A percentile compares a stretch with the other conserved stretches of the same genome.
Evolutionary conservation across 768 basidiomycete species (phyloP).

Genomic region (Austroboletus eburneus): DNA sequence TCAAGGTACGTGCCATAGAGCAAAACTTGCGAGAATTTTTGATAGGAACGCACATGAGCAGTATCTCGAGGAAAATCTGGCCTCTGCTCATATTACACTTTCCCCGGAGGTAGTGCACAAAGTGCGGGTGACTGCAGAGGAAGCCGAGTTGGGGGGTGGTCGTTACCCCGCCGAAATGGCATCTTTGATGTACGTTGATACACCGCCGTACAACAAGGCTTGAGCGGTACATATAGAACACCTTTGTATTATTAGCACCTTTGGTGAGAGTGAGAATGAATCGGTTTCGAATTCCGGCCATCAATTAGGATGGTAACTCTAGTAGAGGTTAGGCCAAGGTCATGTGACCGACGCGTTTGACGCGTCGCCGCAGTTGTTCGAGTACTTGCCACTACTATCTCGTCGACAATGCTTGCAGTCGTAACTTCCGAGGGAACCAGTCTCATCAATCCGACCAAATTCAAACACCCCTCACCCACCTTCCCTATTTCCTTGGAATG

Average conservation of each 20-base stretch:
- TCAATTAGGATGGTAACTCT: no score
- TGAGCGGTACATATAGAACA: no score
- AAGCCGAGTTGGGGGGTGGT: slow-evolving; percentile 25
- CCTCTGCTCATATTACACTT: slow-evolving; percentile 33
- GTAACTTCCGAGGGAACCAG: slow-evolving; percentile 46
- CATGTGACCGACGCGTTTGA: slow-evolving; percentile 26
- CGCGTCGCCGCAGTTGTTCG: slow-evolving; percentile 21
- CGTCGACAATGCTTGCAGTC: slow-evolving; percentile 49
- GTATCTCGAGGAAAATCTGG: slow-evolving; percentile 46
- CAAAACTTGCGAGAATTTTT: background rate
- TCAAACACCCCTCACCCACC: slow-evolving; percentile 42
- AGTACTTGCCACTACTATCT: background rate
- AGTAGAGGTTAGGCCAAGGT: no score
- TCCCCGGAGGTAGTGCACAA: slow-evolving; percentile 35
- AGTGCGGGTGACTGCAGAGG: slow-evolving; percentile 34
- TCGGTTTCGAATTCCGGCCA: no score
- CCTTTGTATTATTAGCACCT: no score
- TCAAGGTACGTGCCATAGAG: slow-evolving; percentile 28
- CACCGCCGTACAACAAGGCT: slow-evolving; percentile 8
- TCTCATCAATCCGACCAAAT: slow-evolving; percentile 41
- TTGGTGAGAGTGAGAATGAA: no score
- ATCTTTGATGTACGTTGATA: slow-evolving; percentile 18
- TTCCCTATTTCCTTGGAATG: slow-evolving; percentile 36
- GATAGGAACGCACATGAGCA: slow-evolving; percentile 5
- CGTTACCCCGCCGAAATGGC: slow-evolving; percentile 16